These are phyloP conservation scores for Hypoxylon crocopeplum DNA, from an alignment of 495 filamentous ascomycete species.

Conservation along the genomic window DNA sequence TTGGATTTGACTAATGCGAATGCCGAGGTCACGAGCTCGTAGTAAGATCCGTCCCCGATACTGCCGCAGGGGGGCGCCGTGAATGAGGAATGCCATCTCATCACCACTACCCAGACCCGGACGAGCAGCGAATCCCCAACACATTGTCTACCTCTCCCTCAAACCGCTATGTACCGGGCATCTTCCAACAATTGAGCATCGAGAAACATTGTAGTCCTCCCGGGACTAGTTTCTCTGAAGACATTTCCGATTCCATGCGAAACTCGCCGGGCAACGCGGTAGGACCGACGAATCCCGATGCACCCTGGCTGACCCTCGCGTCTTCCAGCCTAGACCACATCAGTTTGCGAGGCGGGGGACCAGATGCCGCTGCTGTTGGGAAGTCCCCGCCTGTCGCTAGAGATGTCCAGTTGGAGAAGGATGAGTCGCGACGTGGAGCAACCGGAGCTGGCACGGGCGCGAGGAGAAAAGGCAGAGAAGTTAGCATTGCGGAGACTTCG, in stretches of 20 bases:
- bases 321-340: constrained; percentile 31
- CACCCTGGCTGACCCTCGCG: constrained; percentile 29
- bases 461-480: constrained; percentile 34
- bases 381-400: constrained; percentile 12
- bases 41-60: constrained; percentile 35
- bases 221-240: constrained; percentile 26
- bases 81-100: constrained; percentile 39
- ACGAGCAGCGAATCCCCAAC: constrained; percentile 25
- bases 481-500: constrained; percentile 30
- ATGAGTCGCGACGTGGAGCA: constrained; percentile 23
- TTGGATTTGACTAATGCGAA: constrained; percentile 29
- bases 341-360: constrained; percentile 22
- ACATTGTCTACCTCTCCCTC: constrained; percentile 3
- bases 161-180: constrained; percentile 17
- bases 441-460: constrained; percentile 22
- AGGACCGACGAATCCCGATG: constrained; percentile 35
- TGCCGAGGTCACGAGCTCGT: constrained; percentile 38
- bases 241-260: constrained; percentile 34
- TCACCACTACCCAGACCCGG: constrained; percentile 24
- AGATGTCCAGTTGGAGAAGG: constrained; percentile 28
- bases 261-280: constrained; percentile 23
- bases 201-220: constrained; percentile 29
- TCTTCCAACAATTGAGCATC: constrained; percentile 18
- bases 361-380: constrained; percentile 19
- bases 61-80: constrained; percentile 37